Evolutionary conservation across 1,284 basidiomycete genomes (phyloP), one percentile per base, ranked within the genome.

Genomic region (Cerioporus squamosus): DNA sequence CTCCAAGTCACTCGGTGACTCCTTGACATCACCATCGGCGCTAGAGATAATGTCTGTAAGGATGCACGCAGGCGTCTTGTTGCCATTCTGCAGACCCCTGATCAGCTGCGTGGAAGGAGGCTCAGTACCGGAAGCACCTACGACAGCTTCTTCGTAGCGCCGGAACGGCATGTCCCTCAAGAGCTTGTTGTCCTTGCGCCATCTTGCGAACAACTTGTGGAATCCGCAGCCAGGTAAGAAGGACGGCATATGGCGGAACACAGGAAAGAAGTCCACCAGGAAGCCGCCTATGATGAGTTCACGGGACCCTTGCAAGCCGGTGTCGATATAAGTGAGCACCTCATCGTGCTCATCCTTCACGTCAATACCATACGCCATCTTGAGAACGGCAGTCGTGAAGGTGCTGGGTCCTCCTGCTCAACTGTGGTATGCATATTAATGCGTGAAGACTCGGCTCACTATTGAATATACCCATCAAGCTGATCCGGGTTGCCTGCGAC

Each of bases 281-380:
- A 58, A 63, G 10, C 46, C 26, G 1, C 55, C 58, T 2, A 46
- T 15, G 36, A 48, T 2, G 15, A 17, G 51, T 23, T 52, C 23
- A 4, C 42, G 26, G 12, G 36, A 10, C 1, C 40, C 53, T 6
- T 40, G 50, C n/a, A 65, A 31, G 1, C 58, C 60, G 8, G 52
- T 43, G 8, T 66, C 60, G 2, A 53, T 51, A 5, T 60, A 20
- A 5, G 8, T 18, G 14, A 67, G 20, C 20, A 59, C 47, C 9
- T 48, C 44, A 39, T 68, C 59, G 1, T 55, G 42, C 2, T 60
- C 59, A 9, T 40, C 46, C 9, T 42, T 36, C 2, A 54, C 52
- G n/a, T 55, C 43, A 17, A 59, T 53, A 3, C 60, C 64, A 14
- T 66, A 66, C 5, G 51, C 49, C 14, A 62, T 52, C 23, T 54